A percentile compares a stretch with the other conserved stretches of the same genome.
These are phyloP conservation scores for Dictyostelium capitatum DNA, from an alignment of 78 protist species.

Conservation along the genomic window DNA sequence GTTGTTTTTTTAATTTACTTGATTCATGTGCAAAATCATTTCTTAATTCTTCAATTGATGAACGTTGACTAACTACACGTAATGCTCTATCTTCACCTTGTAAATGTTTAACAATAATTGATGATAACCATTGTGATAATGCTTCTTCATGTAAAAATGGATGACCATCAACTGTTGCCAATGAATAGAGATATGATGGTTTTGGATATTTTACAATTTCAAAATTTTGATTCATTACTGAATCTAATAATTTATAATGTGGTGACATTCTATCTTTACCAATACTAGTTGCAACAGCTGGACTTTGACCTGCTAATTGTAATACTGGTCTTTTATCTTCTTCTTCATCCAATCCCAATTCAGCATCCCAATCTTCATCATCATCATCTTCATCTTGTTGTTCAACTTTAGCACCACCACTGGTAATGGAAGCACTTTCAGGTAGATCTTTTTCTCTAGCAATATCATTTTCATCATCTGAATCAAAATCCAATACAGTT, in stretches of 20 bases:
- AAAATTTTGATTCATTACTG: conserved; percentile 67
- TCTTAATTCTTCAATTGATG: conserved; percentile 53
- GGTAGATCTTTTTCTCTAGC: background rate
- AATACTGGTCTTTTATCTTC: conserved; percentile 69
- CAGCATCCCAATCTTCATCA: conserved; percentile 84
- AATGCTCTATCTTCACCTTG: conserved; percentile 67
- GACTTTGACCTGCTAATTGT: conserved; percentile 67
- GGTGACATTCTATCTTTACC: conserved; percentile 69
- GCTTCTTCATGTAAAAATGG: conserved; percentile 78
- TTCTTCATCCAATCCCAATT: conserved; percentile 74
- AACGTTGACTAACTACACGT: conserved; percentile 31
- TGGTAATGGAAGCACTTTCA: background rate
- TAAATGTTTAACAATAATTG: conserved; percentile 66
- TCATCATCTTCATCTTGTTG: conserved; percentile 19
- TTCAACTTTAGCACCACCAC: background rate
- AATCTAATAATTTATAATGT: conserved; percentile 69
- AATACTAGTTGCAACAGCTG: conserved; percentile 24
- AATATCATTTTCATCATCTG: background rate
- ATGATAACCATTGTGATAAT: conserved; percentile 54
- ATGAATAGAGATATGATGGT: conserved; percentile 75
- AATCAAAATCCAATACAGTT: background rate
- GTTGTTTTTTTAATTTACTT: conserved; percentile 17
- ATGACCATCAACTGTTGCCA: conserved; percentile 80
- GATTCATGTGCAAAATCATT: conserved; percentile 60
- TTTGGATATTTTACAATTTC: conserved; percentile 86